Evolutionary conservation across 2,329 filamentous ascomycete genomes (phyloP).

Genomic region (Fusarium luffae): DNA sequence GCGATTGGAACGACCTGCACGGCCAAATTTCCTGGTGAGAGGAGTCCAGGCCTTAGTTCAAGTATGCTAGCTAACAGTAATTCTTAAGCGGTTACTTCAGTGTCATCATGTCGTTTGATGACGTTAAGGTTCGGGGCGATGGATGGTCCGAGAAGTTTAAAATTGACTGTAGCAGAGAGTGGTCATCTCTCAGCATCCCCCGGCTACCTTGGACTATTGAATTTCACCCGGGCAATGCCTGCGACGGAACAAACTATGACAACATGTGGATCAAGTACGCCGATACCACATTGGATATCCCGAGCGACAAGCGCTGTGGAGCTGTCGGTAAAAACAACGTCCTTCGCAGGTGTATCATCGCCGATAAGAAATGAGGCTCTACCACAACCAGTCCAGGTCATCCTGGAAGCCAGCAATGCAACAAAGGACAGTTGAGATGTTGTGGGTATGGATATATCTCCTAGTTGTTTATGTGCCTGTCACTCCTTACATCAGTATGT

Average conservation of each 20-base stretch:
- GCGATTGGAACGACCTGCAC: neutral
- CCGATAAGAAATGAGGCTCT: neutral
- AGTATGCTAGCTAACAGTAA: neutral
- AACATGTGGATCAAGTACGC: neutral
- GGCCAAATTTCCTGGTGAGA: neutral
- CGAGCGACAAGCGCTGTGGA: neutral
- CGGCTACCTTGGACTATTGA: neutral
- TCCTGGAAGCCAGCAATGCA: too few species aligned
- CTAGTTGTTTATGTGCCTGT: neutral
- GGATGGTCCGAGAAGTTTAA: neutral
- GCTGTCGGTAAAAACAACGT: neutral
- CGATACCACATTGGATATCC: neutral
- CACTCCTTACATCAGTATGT: neutral
- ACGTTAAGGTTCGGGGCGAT: neutral
- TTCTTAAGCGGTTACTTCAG: neutral
- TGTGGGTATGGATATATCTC: neutral
- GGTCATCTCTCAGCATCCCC: neutral
- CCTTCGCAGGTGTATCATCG: neutral
- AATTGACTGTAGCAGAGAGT: neutral
- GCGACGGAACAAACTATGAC: neutral
- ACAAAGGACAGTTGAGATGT: neutral
- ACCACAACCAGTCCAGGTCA: rapidly evolving
- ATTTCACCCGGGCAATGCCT: neutral
- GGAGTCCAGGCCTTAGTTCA: rapidly evolving
- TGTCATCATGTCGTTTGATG: neutral